A percentile compares a stretch with the other conserved stretches of the same genome.
Conservation (phyloP, 345 rosid genomes). For the Arabis alpina region DNA sequence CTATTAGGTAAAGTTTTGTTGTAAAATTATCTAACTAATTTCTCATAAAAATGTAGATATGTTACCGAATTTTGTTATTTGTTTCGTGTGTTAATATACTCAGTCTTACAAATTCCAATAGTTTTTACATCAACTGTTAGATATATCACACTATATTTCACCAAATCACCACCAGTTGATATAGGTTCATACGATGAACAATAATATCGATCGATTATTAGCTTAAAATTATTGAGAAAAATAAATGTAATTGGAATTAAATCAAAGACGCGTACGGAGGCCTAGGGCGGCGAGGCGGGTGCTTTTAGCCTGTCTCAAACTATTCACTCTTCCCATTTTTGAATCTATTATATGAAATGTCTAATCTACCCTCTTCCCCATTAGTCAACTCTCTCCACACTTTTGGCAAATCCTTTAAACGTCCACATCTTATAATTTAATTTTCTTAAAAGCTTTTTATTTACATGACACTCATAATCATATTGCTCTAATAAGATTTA, state of each 20-base stretch:
- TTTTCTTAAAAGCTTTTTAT: slow-evolving; percentile 4
- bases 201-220: slow-evolving; percentile 8
- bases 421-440: slow-evolving; percentile 19
- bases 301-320: slow-evolving; percentile 40
- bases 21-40: too few relatives aligned
- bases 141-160: too few relatives aligned
- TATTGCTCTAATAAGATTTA: slow-evolving; percentile 5
- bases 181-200: background rate
- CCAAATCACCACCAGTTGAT: too few relatives aligned
- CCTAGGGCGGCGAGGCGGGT: slow-evolving; percentile 44
- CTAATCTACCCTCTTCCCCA: slow-evolving; percentile 18
- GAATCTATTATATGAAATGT: slow-evolving; percentile 5
- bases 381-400: slow-evolving; percentile 43
- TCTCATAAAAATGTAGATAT: too few relatives aligned
- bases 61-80: too few relatives aligned
- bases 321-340: slow-evolving; percentile 26
- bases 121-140: too few relatives aligned
- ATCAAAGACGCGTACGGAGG: slow-evolving; percentile 30
- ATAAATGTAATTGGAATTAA: slow-evolving; percentile 10
- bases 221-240: slow-evolving; percentile 27
- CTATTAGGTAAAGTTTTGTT: too few relatives aligned
- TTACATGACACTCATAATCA: slow-evolving; percentile 18
- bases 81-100: too few relatives aligned
- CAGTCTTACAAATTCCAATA: too few relatives aligned
- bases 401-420: slow-evolving; percentile 27